Evolutionary conservation across 768 basidiomycete species (phyloP).

Genomic region (Boletus patriciae): DNA sequence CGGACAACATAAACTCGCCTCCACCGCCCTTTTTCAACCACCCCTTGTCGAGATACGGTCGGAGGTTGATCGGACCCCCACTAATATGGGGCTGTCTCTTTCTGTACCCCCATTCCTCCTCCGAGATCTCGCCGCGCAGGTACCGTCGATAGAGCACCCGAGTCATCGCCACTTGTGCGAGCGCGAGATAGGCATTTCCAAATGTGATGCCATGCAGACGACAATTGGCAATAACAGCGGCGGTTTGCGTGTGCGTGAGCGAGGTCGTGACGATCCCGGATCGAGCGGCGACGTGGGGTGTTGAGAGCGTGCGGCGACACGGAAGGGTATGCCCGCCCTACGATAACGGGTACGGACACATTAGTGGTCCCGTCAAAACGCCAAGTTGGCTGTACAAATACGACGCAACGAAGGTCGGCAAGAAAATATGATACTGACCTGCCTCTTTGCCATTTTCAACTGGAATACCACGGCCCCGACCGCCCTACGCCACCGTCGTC

Average conservation of each 20-base stretch:
- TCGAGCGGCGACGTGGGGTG: slow-evolving; percentile 38
- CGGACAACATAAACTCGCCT: slow-evolving; percentile 42
- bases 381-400: not conserved
- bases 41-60: slow-evolving; percentile 47
- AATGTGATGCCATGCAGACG: slow-evolving; percentile 46
- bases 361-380: not conserved
- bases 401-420: not conserved
- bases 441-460: slow-evolving; percentile 34
- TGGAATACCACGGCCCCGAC: slow-evolving; percentile 40
- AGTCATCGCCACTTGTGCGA: slow-evolving; percentile 53
- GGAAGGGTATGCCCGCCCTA: slow-evolving; percentile 62
- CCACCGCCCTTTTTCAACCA: slow-evolving; percentile 50
- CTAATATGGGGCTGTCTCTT: slow-evolving; percentile 49
- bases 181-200: slow-evolving; percentile 48
- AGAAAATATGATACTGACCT: slow-evolving; percentile 30
- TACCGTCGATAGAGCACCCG: slow-evolving; percentile 50
- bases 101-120: slow-evolving; percentile 54
- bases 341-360: not conserved
- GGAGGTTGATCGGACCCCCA: slow-evolving; percentile 50
- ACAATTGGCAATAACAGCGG: slow-evolving; percentile 39
- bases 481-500: slow-evolving; percentile 47
- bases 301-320: slow-evolving; percentile 37
- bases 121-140: slow-evolving; percentile 46
- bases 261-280: slow-evolving; percentile 25
- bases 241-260: slow-evolving; percentile 34